phyloP scores from a whole-genome alignment of 176 grass and related monocot species.

The Elaeis guineensis region DNA sequence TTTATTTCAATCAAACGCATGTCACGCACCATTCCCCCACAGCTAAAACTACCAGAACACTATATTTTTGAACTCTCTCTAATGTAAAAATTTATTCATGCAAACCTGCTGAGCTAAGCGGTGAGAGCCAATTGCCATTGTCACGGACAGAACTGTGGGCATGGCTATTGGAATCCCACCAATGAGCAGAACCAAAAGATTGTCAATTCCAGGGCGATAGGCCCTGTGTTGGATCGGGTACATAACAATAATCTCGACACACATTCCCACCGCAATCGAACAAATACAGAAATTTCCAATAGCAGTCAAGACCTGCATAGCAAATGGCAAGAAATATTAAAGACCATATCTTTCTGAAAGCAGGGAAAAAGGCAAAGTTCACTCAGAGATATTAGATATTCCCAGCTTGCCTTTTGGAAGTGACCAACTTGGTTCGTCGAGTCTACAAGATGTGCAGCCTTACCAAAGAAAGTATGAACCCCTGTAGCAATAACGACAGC shows the following conservation, averaged over 20 bases:
- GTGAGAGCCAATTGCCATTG: conserved; percentile 78
- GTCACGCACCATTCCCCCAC: no score
- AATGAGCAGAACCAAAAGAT: conserved; percentile 71
- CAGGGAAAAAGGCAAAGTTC: neutral
- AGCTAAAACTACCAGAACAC: neutral
- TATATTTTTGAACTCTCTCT: neutral
- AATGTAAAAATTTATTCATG: neutral
- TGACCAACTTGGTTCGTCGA: conserved; percentile 79
- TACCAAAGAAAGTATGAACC: conserved; percentile 81
- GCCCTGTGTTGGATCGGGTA: conserved; percentile 58
- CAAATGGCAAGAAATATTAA: neutral
- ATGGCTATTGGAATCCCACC: conserved; percentile 81
- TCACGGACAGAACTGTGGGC: conserved; percentile 70
- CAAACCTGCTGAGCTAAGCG: conserved; percentile 59
- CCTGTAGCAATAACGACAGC: conserved; percentile 72
- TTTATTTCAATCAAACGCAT: no score
- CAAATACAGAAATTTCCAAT: conserved; percentile 81
- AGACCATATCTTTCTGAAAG: no score
- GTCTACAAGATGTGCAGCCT: conserved; percentile 76
- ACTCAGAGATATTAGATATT: neutral
- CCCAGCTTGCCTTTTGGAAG: conserved; percentile 56
- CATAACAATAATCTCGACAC: conserved; percentile 73
- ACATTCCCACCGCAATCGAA: conserved; percentile 61
- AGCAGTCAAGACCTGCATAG: conserved; percentile 49
- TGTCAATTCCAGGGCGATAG: conserved; percentile 65